Conservation (phyloP, 495 filamentous ascomycete genomes). For the Astrothelium macrocarpum region DNA sequence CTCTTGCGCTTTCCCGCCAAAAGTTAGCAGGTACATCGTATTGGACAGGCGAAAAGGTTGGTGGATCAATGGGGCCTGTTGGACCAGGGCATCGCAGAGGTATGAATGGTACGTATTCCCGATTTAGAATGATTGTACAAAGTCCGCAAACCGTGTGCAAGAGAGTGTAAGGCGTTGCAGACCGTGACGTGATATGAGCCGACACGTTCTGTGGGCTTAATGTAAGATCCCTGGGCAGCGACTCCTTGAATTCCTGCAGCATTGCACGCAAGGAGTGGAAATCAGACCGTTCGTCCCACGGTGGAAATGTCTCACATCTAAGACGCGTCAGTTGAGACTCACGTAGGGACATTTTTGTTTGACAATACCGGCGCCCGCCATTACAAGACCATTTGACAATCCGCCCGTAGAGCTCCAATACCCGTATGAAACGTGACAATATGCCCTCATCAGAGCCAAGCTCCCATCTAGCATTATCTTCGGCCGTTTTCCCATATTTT, state of each 20-base stretch:
- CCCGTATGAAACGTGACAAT: constrained; percentile 63
- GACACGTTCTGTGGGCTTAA: constrained; percentile 69
- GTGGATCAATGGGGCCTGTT: constrained; percentile 62
- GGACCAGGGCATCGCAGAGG: constrained; percentile 61
- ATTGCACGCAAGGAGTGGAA: constrained; percentile 49
- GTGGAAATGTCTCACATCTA: constrained; percentile 32
- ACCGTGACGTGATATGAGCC: constrained; percentile 67
- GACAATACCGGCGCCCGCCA: constrained; percentile 51
- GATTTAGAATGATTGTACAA: constrained; percentile 68
- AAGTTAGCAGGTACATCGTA: constrained; percentile 46
- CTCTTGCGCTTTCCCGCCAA: constrained; percentile 66
- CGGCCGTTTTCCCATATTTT: constrained; percentile 16
- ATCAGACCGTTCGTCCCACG: constrained; percentile 25
- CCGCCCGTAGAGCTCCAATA: constrained; percentile 70
- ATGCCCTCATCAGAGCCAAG: constrained; percentile 57
- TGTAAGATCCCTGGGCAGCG: constrained; percentile 58
- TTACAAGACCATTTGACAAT: constrained; percentile 67
- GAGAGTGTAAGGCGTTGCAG: constrained; percentile 62
- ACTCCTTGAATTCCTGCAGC: constrained; percentile 56
- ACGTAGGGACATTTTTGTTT: neutral
- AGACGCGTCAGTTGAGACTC: constrained; percentile 3
- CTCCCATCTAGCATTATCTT: constrained; percentile 40
- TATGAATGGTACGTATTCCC: constrained; percentile 75
- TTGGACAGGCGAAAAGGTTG: constrained; percentile 50
- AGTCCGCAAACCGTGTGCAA: constrained; percentile 71